Evolutionary conservation across 78 protist genomes (phyloP).

Genomic region (Capsaspora owczarzaki): DNA sequence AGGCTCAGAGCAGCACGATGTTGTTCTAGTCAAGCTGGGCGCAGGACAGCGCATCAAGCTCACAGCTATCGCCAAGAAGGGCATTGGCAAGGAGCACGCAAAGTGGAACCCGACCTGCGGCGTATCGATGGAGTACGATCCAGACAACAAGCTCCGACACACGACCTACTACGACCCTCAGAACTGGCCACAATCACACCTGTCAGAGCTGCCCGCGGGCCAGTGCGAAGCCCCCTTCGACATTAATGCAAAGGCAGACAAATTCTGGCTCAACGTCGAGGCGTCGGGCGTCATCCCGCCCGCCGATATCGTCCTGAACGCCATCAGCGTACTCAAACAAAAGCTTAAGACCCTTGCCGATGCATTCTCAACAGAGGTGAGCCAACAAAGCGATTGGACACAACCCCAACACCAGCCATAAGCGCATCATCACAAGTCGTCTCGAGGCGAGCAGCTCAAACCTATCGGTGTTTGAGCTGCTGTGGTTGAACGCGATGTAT

Average conservation of each 20-base stretch:
- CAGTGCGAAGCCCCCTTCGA: not conserved
- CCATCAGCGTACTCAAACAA: conserved; percentile 10
- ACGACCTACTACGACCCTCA: conserved; percentile 19
- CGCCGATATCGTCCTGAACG: conserved; percentile 41
- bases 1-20: too few species aligned
- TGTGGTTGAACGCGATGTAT: too few species aligned
- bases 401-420: too few species aligned
- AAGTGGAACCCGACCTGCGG: conserved; percentile 1
- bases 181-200: conserved; percentile 12
- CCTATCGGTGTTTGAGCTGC: too few species aligned
- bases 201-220: not conserved
- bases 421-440: too few species aligned
- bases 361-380: too few species aligned
- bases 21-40: not conserved
- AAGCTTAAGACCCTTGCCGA: not conserved
- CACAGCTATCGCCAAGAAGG: not conserved
- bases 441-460: too few species aligned
- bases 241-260: not conserved
- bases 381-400: too few species aligned
- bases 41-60: not conserved
- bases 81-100: conserved; percentile 12
- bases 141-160: conserved; percentile 58
- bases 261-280: conserved; percentile 12
- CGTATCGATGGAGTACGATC: not conserved
- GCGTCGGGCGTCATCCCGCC: conserved; percentile 55